phyloP scores from a whole-genome alignment of 129 eudicot genomes.

The carrot (Daucus carota) region DNA sequence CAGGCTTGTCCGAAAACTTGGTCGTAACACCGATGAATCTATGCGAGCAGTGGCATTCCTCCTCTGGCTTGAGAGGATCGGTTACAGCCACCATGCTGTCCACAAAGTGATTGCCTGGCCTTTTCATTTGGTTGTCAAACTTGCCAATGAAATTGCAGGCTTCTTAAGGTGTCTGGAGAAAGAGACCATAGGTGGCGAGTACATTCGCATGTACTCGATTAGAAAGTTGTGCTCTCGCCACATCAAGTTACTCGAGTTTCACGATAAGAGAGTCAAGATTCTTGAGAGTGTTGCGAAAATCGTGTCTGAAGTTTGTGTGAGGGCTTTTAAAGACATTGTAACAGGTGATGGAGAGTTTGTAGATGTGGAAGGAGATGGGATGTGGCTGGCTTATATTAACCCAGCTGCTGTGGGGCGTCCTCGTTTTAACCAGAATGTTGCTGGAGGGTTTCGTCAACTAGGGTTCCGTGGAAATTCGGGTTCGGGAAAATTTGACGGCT shows the following conservation, averaged over 20 bases:
- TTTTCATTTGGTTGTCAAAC: constrained; percentile 3
- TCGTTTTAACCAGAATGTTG: neutral
- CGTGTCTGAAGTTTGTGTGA: constrained; percentile 17
- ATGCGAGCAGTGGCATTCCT: constrained; percentile 23
- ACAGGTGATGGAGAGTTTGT: neutral
- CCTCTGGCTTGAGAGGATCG: constrained; percentile 25
- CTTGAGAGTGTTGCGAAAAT: constrained; percentile 11
- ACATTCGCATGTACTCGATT: constrained; percentile 3
- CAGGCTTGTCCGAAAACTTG: neutral
- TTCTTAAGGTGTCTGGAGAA: constrained; percentile 20
- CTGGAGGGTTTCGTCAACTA: neutral
- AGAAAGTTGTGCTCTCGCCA: neutral
- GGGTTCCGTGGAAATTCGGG: neutral
- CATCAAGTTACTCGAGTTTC: constrained; percentile 6
- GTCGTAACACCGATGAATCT: constrained; percentile 17
- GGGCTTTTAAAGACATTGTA: constrained; percentile 30
- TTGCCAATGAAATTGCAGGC: constrained; percentile 16
- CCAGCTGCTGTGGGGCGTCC: neutral
- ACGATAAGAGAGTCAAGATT: constrained; percentile 11
- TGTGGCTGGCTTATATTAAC: neutral
- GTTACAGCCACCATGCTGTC: constrained; percentile 11
- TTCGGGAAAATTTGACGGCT: neutral
- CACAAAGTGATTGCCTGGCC: neutral
- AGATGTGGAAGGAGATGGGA: neutral
- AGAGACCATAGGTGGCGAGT: neutral